A percentile compares a stretch with the other conserved stretches of the same genome.
phyloP scores from a whole-genome alignment of 1,139 yeast genomes.

The Lodderomyces margitis region DNA sequence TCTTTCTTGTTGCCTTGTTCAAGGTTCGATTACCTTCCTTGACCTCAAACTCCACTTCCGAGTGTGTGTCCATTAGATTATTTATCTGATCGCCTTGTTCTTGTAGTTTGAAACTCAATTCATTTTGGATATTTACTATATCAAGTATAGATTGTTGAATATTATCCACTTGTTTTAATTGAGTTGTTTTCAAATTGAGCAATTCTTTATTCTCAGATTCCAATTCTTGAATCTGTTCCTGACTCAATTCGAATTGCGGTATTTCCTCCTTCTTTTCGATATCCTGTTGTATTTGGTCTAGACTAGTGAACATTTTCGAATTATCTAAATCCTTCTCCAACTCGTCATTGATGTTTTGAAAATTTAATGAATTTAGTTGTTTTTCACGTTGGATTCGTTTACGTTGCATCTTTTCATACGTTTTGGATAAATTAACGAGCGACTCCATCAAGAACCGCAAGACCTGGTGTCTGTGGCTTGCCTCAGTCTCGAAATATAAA shows the following conservation, averaged over 20 bases:
- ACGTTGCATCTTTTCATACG: conserved; percentile 41
- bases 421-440: conserved; percentile 32
- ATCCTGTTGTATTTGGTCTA: conserved; percentile 7
- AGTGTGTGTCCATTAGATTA: conserved; percentile 66
- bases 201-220: conserved; percentile 73
- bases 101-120: conserved; percentile 71
- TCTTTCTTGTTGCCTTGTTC: conserved; percentile 65
- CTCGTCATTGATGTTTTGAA: conserved; percentile 41
- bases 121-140: conserved; percentile 75
- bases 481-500: conserved; percentile 25
- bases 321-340: conserved; percentile 2
- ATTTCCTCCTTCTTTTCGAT: conserved; percentile 12
- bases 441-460: conserved; percentile 37
- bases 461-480: conserved; percentile 38
- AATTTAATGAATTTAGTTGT: conserved; percentile 39
- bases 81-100: conserved; percentile 75
- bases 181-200: conserved; percentile 58
- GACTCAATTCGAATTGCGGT: conserved; percentile 17
- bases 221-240: conserved; percentile 66
- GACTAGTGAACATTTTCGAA: conserved; percentile 4
- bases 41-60: conserved; percentile 66
- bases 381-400: conserved; percentile 42
- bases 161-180: conserved; percentile 62
- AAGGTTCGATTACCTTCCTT: conserved; percentile 72
- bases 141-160: conserved; percentile 81